A percentile compares a stretch with the other conserved stretches of the same genome.
These are phyloP conservation scores for Gossypium mustelinum DNA, from an alignment of 345 rosid genomes.

Conservation along the genomic window DNA sequence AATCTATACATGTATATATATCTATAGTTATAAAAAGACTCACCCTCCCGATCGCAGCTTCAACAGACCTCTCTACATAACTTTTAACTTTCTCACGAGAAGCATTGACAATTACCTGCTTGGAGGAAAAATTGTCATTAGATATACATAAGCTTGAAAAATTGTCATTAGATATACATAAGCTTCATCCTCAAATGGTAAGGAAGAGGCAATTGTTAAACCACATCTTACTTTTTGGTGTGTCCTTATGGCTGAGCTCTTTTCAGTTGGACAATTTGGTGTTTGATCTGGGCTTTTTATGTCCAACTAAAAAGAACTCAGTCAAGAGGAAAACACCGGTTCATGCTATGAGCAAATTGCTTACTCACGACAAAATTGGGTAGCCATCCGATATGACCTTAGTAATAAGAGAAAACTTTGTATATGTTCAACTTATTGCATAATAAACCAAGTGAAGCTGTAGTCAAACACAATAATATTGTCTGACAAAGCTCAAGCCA, in stretches of 20 bases:
- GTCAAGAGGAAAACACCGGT: background rate
- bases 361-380: background rate
- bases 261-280: too few relatives aligned
- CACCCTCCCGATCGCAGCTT: constrained; percentile 75
- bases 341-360: background rate
- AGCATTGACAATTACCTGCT: constrained; percentile 51
- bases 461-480: background rate
- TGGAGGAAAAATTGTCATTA: constrained; percentile 15
- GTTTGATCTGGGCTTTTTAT: too few relatives aligned
- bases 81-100: constrained; percentile 46
- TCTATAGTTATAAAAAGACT: constrained; percentile 26
- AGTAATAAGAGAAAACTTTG: background rate
- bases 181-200: background rate
- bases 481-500: background rate
- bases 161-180: background rate
- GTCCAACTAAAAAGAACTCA: background rate
- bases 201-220: background rate
- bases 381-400: background rate
- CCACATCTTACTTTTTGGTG: too few relatives aligned
- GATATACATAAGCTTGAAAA: background rate
- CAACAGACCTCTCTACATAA: constrained; percentile 57
- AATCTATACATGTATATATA: background rate
- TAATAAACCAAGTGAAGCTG: background rate
- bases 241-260: too few relatives aligned
- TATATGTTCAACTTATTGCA: background rate